Evolutionary conservation across 305 asterid species (phyloP).

Genomic region (Euphrasia arctica): DNA sequence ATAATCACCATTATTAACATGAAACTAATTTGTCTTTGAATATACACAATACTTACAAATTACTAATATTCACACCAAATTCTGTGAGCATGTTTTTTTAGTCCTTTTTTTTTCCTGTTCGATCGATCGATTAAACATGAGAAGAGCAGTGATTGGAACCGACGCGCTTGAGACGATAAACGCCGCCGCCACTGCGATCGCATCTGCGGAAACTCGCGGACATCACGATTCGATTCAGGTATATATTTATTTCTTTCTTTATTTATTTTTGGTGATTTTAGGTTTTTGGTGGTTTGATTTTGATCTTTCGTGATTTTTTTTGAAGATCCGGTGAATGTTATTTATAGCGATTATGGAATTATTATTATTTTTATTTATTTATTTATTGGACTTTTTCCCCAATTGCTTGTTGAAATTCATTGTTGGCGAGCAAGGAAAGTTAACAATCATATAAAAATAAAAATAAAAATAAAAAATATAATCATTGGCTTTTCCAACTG

Average conservation of each 20-base stretch:
- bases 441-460: slow-evolving; percentile 17
- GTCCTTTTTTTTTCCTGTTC: not conserved
- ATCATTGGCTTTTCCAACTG: slow-evolving; percentile 16
- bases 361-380: no score
- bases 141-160: slow-evolving; percentile 38
- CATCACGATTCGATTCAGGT: slow-evolving; percentile 61
- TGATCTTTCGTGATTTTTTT: not conserved
- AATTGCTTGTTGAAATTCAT: slow-evolving; percentile 9
- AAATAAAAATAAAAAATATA: slow-evolving; percentile 6
- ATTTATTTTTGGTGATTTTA: slow-evolving; percentile 21
- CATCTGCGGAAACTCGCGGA: slow-evolving; percentile 60
- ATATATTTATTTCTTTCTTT: slow-evolving; percentile 5
- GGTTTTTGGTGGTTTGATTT: slow-evolving; percentile 10
- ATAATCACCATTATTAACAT: slow-evolving; percentile 26
- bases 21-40: slow-evolving; percentile 9
- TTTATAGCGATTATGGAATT: no score
- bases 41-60: no score
- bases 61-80: not conserved
- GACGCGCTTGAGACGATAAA: slow-evolving; percentile 64
- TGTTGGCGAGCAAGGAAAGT: not conserved
- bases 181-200: slow-evolving; percentile 96
- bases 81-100: slow-evolving; percentile 23
- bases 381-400: not conserved
- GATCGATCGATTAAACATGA: slow-evolving; percentile 36
- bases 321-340: slow-evolving; percentile 33